Conservation (phyloP, 2,329 filamentous ascomycete genomes). For the Helicocarpus griseus region DNA sequence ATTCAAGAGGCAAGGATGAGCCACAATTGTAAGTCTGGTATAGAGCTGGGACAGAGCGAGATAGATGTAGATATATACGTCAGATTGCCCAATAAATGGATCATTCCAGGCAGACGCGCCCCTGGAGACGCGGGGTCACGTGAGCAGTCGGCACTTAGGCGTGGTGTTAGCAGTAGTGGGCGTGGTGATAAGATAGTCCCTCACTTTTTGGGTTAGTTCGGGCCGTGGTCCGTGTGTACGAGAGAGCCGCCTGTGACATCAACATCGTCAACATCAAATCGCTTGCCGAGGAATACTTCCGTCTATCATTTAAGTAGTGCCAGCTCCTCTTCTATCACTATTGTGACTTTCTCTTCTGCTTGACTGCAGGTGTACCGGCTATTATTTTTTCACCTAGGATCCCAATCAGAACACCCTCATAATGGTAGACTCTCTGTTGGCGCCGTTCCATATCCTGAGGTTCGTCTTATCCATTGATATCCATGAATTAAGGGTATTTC, state of each 20-base stretch:
- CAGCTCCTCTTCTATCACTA: no score
- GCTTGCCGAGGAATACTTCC: neutral
- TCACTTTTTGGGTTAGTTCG: no score
- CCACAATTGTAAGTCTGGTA: no score
- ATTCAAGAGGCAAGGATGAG: no score
- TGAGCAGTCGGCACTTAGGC: no score
- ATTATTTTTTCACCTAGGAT: no score
- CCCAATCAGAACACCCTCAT: neutral
- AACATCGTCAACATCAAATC: neutral
- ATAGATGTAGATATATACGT: no score
- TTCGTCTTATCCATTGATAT: neutral
- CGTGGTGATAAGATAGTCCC: no score
- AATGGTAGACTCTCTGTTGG: constrained; percentile 9
- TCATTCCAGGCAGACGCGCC: constrained; percentile 34
- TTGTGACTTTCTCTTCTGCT: neutral
- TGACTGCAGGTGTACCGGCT: neutral
- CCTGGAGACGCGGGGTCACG: constrained; percentile 30
- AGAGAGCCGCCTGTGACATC: neutral
- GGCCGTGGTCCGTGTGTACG: neutral
- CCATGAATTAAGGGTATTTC: neutral
- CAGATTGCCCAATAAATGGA: no score
- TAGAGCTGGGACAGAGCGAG: no score
- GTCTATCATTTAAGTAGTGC: no score
- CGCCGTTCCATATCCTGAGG: constrained; percentile 15
- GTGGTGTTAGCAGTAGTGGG: no score